These are phyloP conservation scores for Pistacia atlantica DNA, from an alignment of 345 rosid species.

Conservation along the genomic window DNA sequence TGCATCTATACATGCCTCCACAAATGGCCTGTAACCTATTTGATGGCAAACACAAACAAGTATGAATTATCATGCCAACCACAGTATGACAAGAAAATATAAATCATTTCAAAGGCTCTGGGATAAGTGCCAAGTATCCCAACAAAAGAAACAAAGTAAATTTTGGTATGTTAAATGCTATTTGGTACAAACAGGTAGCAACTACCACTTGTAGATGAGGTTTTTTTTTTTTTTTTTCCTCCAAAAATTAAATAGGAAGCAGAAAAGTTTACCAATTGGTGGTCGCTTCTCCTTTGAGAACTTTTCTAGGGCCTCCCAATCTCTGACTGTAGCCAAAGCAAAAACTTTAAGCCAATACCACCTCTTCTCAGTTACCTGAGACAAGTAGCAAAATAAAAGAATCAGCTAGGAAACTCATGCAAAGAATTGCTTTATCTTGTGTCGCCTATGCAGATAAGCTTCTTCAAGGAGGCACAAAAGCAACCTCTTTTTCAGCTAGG, in stretches of 20 bases:
- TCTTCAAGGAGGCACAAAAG: conserved; percentile 12
- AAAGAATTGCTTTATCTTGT: background rate
- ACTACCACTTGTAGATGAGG: conserved; percentile 6
- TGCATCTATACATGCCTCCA: conserved; percentile 91
- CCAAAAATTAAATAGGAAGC: background rate
- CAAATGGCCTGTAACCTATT: conserved; percentile 89
- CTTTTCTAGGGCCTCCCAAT: conserved; percentile 92
- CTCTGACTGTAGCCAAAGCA: conserved; percentile 87
- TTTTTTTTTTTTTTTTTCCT: background rate
- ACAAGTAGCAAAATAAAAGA: conserved; percentile 8
- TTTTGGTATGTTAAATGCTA: background rate
- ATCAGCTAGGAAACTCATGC: background rate
- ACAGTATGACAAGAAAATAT: background rate
- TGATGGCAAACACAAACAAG: conserved; percentile 13
- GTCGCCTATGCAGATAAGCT: background rate
- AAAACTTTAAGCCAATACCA: conserved; percentile 97
- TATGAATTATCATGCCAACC: background rate
- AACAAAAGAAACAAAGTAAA: background rate
- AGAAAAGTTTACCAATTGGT: conserved; percentile 60
- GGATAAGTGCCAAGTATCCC: background rate
- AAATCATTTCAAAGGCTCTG: background rate
- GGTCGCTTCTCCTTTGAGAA: conserved; percentile 96
- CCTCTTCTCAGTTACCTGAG: conserved; percentile 88
- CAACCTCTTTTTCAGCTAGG: conserved; percentile 3
- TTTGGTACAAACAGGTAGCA: conserved; percentile 12